These are phyloP conservation scores for Alnus rubra DNA, from an alignment of 306 rosid species.

Conservation along the genomic window DNA sequence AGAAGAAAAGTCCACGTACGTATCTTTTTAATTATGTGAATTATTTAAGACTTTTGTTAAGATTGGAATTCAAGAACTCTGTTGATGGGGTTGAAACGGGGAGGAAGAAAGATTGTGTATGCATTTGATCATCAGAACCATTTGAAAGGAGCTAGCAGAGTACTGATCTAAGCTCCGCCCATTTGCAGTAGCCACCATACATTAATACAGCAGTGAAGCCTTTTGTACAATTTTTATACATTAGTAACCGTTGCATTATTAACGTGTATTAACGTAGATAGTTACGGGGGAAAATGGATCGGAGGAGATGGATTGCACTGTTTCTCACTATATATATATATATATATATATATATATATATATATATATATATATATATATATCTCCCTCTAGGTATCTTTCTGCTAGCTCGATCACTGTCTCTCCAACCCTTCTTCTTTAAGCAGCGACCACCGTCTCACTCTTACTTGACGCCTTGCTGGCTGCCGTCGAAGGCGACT, in stretches of 20 bases:
- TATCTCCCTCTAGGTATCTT: background rate
- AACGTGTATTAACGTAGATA: slow-evolving; percentile 1
- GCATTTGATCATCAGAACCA: too few relatives aligned
- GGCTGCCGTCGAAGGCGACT: slow-evolving; percentile 26
- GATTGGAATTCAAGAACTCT: too few relatives aligned
- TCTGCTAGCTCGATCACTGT: background rate
- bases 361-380: background rate
- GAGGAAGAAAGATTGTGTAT: too few relatives aligned
- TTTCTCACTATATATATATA: background rate
- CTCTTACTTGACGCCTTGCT: slow-evolving; percentile 35
- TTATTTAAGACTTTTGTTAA: too few relatives aligned
- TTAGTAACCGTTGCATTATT: background rate
- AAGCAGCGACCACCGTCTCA: slow-evolving; percentile 46
- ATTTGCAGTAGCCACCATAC: slow-evolving; percentile 10
- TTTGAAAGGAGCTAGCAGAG: too few relatives aligned
- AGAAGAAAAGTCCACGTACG: background rate
- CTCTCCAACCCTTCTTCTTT: background rate
- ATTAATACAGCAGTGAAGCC: background rate
- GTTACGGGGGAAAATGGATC: background rate
- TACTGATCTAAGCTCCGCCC: background rate
- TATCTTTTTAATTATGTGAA: background rate
- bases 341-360: background rate
- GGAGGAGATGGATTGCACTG: background rate
- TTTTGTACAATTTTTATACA: slow-evolving; percentile 16
- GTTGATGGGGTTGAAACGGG: too few relatives aligned